Base-by-base conservation (phyloP, 2,329 filamentous ascomycete genomes). In the Arthroderma sp. region DNA sequence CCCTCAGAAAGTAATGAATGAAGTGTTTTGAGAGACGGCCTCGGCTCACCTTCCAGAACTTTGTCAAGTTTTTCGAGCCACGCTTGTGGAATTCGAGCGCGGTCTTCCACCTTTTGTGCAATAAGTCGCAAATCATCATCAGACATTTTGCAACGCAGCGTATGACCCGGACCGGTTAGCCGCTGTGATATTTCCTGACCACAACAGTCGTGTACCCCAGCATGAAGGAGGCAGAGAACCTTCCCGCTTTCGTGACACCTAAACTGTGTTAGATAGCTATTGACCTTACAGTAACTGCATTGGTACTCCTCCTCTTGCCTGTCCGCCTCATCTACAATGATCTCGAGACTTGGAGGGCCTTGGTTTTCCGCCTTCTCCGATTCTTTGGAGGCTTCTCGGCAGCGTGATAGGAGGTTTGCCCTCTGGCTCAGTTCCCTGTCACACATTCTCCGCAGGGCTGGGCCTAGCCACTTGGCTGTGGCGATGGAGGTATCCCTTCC, bases 21-120 rank as follows among this genome's bases (percentile, higher is more conserved):
- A 55, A 98, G 73, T 53, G 80, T 73, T 68, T 94, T 96, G 40
- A 98, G 74, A 47, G 87, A 81, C 47, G 91, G 91, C 42, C 77
- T 84, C 36, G 83, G 75, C 57, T 86, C 85, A 54, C 94, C 85
- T 46, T 88, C 83, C 49, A 96, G 74, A 43, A 87, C 70, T 57
- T 80, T 84, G 52, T 89, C 81, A 53, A 94, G 82, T 66, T 94
- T 96, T 46, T 88, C 81, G 54, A 85, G 81, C 91, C 91, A 98
- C 6, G 74, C 70, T 60, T 95, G 86, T 0, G 91, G 91, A 44
- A 87, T 76, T 47, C 78, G 77, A 32, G 89, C 85, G 61, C 91
- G 93, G 52, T 96, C 89, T 11, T 81, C 73, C 3, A 95, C 81
- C 61, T 83, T 94, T 48, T 80, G 76, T 42, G 83, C 78, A 4